Base-by-base conservation (phyloP, 2,329 filamentous ascomycete species). In the Aureobasidium lini region DNA sequence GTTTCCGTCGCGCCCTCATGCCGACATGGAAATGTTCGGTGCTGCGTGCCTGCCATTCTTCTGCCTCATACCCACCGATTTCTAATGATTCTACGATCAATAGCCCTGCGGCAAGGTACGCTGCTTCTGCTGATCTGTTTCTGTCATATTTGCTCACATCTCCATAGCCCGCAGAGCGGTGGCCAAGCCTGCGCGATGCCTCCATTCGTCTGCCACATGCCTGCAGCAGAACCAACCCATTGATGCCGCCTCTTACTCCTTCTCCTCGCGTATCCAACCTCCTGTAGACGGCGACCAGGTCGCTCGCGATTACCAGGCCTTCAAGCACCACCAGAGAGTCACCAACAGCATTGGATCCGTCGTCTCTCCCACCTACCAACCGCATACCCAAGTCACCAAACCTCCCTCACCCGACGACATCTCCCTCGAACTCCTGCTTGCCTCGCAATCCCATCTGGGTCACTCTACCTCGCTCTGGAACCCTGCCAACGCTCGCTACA, bases 391-490 rank as follows among this genome's bases (percentile, higher is more conserved):
- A 58, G 77, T 92, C 63, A 78, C 76, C 61, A 81, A 90, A 69
- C 92, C 94, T 3, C 91, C 91, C 1, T 76, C 76, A 40, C 87
- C 90, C 28, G 80, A 86, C 71, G 88, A 96, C 69, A 83, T 97
- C 62, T 92, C 91, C 49, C 84, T 99, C 61, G 92, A 96, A 77
- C 82, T 96, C 62, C 84, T 99, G 63, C 86, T 96, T 79, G 89
- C 91, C 47, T 85, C 87, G 34, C 90, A 95, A 76, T 84, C 85
- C 58, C 91, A 96, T 75, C 85, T 97, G 73, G 94, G 94, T 63
- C 94, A 99, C 76, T 84, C 89, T 68, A 93, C 88, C 0, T 89
- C 89, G 62, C 81, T 92, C 52, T 99, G 94, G 94, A 95, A 99
- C 75, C 92, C 94, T 10, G 86, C 85, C 56, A 99, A 97, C 77